Base-by-base conservation (phyloP, 106 monocot genomes). In the Alisma plantagoaquatica region DNA sequence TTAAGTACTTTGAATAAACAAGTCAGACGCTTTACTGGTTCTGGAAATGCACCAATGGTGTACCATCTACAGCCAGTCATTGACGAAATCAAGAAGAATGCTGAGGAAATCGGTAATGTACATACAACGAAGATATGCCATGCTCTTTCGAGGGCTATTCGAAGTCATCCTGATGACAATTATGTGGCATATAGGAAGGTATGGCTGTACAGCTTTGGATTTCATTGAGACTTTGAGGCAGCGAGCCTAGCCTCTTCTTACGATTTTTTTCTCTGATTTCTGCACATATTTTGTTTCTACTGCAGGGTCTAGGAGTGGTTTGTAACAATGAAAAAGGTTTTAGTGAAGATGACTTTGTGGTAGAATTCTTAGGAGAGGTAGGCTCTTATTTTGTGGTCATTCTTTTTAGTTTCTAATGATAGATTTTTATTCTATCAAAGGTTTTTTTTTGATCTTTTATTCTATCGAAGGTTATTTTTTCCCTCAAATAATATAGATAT, bases 181-280 rank as follows among this genome's bases (percentile, higher is more conserved):
- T 99, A 86, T 82, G 90, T 99, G 50, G 76, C 98, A 64, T 99
- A 99, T 29, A 76, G 98, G 51, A 99, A 99, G 98, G 98, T 82
- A 63, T 16, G 12, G 23, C 24, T n/a, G 10, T 21, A 33, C 7
- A 27, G n/a, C n/a, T n/a, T n/a, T n/a, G n/a, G n/a, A n/a, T n/a
- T n/a, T n/a, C n/a, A n/a, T n/a, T n/a, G n/a, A n/a, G n/a, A n/a
- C n/a, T n/a, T n/a, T n/a, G n/a, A n/a, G n/a, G n/a, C n/a, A n/a
- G n/a, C n/a, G n/a, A n/a, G n/a, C n/a, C n/a, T n/a, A n/a, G n/a
- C n/a, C n/a, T n/a, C n/a, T n/a, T n/a, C n/a, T n/a, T n/a, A n/a
- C n/a, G n/a, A n/a, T n/a, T n/a, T n/a, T n/a, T n/a, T n/a, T n/a
- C n/a, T n/a, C n/a, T n/a, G n/a, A n/a, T n/a, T n/a, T n/a, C n/a